Conservation (phyloP, 2,329 filamentous ascomycete species). For the Fusarium armeniacum region DNA sequence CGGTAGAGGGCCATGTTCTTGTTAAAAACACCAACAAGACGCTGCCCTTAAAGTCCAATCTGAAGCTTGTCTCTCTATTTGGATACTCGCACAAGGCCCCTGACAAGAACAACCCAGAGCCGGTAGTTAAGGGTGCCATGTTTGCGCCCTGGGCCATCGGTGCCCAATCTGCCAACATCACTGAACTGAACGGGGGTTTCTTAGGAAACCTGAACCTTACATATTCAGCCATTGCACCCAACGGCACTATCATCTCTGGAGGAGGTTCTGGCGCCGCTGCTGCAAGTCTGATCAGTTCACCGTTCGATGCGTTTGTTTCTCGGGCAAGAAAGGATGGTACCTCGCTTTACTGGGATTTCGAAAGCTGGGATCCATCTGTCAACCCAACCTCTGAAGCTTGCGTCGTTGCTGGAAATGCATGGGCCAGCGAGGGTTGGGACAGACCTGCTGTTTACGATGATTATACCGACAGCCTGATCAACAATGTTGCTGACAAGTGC, state of each 20-base stretch:
- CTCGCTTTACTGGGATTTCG: slow-evolving; percentile 13
- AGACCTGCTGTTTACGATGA: slow-evolving; percentile 76
- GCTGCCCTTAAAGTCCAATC: background rate
- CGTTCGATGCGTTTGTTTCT: slow-evolving; percentile 7
- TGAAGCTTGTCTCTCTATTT: slow-evolving; percentile 21
- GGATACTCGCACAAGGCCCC: slow-evolving; percentile 20
- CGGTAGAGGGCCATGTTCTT: slow-evolving; percentile 18
- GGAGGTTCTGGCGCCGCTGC: slow-evolving; percentile 18
- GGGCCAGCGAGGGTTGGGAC: slow-evolving; percentile 83
- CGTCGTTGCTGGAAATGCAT: slow-evolving; percentile 86
- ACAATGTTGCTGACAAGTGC: slow-evolving; percentile 71
- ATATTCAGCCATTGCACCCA: slow-evolving; percentile 12
- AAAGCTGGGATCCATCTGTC: slow-evolving; percentile 9
- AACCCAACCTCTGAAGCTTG: slow-evolving; percentile 64
- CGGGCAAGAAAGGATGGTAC: slow-evolving; percentile 1
- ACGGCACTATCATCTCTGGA: slow-evolving; percentile 11
- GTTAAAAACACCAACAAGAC: slow-evolving; percentile 22
- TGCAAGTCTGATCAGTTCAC: background rate
- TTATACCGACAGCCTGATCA: slow-evolving; percentile 71
- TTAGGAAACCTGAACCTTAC: slow-evolving; percentile 7
- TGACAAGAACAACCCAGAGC: slow-evolving; percentile 18
- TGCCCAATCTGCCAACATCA: slow-evolving; percentile 15
- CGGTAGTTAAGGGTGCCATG: background rate
- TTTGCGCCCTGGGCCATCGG: slow-evolving; percentile 7
- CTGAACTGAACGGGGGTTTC: slow-evolving; percentile 10